phyloP scores from a whole-genome alignment of 495 filamentous ascomycete species.

The Trichocladium antarcticum region DNA sequence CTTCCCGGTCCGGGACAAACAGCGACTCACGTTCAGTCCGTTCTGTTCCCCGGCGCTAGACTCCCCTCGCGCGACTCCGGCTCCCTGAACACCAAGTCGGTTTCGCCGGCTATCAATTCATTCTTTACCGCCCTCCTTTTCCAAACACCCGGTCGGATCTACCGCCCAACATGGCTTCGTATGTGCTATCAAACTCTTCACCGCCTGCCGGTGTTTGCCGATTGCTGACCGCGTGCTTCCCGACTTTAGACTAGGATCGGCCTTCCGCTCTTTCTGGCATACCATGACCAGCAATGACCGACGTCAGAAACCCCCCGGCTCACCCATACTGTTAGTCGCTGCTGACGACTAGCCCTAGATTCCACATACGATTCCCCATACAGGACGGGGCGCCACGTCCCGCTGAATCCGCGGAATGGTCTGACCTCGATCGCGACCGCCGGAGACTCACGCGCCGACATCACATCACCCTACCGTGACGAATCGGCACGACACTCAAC shows the following conservation, averaged over 20 bases:
- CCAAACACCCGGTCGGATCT: neutral
- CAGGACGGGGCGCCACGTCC: conserved; percentile 69
- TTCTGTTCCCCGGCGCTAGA: neutral
- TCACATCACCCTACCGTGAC: conserved; percentile 63
- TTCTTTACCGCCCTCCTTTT: neutral
- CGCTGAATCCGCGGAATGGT: conserved; percentile 54
- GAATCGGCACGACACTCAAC: conserved; percentile 48
- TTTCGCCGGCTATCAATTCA: neutral
- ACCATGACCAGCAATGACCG: conserved; percentile 70
- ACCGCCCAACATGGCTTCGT: conserved; percentile 13
- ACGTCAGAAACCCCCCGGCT: conserved; percentile 37
- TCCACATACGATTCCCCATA: conserved; percentile 79
- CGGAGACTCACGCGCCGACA: conserved; percentile 63
- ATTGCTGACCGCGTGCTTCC: conserved; percentile 3
- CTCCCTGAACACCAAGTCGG: neutral
- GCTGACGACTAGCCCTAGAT: conserved; percentile 49
- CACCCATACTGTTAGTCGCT: conserved; percentile 14
- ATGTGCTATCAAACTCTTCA: conserved; percentile 1
- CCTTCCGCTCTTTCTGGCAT: conserved; percentile 63
- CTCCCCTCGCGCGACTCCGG: neutral
- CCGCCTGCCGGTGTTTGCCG: neutral
- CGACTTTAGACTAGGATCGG: conserved; percentile 15
- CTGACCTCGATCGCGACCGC: conserved; percentile 72
- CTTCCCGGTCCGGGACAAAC: neutral
- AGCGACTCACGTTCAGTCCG: neutral